phyloP scores from a whole-genome alignment of 805 yeast genomes.

The Saccharomycopsis selenospora region DNA sequence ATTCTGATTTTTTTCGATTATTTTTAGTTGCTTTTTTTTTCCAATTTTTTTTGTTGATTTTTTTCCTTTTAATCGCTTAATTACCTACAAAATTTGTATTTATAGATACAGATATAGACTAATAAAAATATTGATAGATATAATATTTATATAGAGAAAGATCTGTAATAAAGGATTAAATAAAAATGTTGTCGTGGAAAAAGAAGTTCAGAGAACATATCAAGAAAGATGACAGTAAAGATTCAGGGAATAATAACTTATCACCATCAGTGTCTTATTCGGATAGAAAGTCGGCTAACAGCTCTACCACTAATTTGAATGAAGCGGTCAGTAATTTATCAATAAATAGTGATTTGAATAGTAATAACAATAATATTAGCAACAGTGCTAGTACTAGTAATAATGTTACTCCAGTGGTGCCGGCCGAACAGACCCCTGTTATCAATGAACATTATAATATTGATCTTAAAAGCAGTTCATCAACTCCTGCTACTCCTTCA shows the following conservation, averaged over 20 bases:
- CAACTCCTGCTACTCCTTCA: neutral
- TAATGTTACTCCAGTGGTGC: neutral
- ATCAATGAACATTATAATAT: neutral
- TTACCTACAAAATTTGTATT: too few species aligned
- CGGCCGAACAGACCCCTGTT: neutral
- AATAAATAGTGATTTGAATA: neutral
- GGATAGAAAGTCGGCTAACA: slow-evolving; percentile 1
- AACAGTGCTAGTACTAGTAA: neutral
- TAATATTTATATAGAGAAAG: too few species aligned
- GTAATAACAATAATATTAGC: neutral
- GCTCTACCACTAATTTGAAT: slow-evolving; percentile 4
- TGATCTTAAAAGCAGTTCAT: neutral
- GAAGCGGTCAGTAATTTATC: slow-evolving; percentile 15
- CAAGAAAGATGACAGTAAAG: slow-evolving; percentile 17
- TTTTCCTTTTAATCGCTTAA: too few species aligned
- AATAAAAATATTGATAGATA: too few species aligned
- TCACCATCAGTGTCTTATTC: slow-evolving; percentile 13
- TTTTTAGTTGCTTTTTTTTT: too few species aligned
- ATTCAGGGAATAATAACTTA: neutral
- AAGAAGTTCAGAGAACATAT: slow-evolving; percentile 20
- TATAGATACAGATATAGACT: too few species aligned
- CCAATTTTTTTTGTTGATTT: too few species aligned
- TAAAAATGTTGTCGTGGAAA: slow-evolving; percentile 20
- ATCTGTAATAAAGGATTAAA: too few species aligned
- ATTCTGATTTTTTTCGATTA: too few species aligned